Evolutionary conservation across 1,139 yeast genomes (phyloP).

Genomic region (Blastobotrys illinoisensis): DNA sequence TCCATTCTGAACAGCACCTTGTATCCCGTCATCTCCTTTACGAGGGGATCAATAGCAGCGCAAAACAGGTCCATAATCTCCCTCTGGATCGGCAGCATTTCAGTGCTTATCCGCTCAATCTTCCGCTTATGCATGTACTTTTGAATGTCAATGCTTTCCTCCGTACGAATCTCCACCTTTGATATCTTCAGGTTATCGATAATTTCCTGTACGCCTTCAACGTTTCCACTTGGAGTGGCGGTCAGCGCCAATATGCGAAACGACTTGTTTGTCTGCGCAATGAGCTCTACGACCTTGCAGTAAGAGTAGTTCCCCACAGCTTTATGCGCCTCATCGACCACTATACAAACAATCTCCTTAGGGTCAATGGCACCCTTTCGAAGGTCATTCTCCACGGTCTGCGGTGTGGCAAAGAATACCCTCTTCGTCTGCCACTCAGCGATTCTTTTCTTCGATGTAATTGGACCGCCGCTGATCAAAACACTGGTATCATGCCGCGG

Average conservation of each 20-base stretch:
- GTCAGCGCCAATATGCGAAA: conserved; percentile 80
- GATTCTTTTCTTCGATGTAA: conserved; percentile 39
- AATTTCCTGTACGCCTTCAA: conserved; percentile 84
- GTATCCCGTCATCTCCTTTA: conserved; percentile 58
- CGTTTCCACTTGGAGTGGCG: conserved; percentile 89
- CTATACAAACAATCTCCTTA: conserved; percentile 63
- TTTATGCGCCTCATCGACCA: conserved; percentile 94
- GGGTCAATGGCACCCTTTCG: conserved; percentile 72
- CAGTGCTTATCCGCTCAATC: conserved; percentile 54
- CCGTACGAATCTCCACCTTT: conserved; percentile 79
- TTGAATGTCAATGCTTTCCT: conserved; percentile 72
- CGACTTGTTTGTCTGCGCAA: conserved; percentile 58
- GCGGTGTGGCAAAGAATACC: conserved; percentile 94
- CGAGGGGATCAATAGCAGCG: conserved; percentile 57
- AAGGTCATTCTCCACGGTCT: conserved; percentile 88
- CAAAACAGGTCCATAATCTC: conserved; percentile 49
- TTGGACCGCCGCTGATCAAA: conserved; percentile 48
- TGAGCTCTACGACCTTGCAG: conserved; percentile 66
- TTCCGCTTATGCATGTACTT: conserved; percentile 71
- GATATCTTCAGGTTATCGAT: conserved; percentile 70
- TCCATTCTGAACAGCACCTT: conserved; percentile 59
- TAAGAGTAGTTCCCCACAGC: conserved; percentile 89
- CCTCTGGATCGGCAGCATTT: conserved; percentile 47
- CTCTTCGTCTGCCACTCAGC: conserved; percentile 71
- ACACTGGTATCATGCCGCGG: conserved; percentile 74